Base-by-base conservation (phyloP, 2,329 filamentous ascomycete species). In the Sporothrix mexicana region DNA sequence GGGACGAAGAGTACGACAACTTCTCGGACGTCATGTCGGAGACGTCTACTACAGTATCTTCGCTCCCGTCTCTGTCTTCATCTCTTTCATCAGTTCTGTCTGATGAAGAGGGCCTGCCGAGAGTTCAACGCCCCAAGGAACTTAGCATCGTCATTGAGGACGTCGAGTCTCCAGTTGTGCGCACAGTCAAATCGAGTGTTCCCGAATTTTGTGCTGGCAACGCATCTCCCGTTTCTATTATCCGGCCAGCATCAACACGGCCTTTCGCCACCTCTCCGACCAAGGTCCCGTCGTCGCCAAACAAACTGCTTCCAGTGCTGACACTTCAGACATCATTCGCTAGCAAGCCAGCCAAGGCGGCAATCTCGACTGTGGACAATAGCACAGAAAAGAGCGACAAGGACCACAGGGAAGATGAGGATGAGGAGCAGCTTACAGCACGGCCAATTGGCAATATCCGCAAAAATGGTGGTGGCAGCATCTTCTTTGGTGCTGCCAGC, bases 271-370 rank as follows among this genome's bases (percentile, higher is more conserved):
- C 53, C 76, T 36, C 78, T 68, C 12, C 55, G 12, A 45, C 41
- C 25, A 77, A 75, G 3, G 76, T 76, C 1, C 75, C 80, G 23
- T 77, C 74, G 49, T 81, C 75, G 36, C 74, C 71, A 17, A 30
- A 77, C 25, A 53, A 41, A 10, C 47, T 68, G 17, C 30, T 72
- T 7, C 71, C 71, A 2, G 67, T 67, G 25, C 20, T 72, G 43
- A 51, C 53, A 2, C 20, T 69, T n/a, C 83, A 85, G 71, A 87
- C 85, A 5, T 82, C 77, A 23, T 86, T 86, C 73, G 77, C 4
- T 3, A 49, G 7, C 45, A 62, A 47, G 25, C 66, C 47, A 13
- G 5, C 51, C 20, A 57, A 20, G n/a, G 15, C 67, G 13, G 13
- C n/a, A 2, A 53, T 53, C 66, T 41, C 66, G 2, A 10, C 30